A percentile compares a stretch with the other conserved stretches of the same genome.
phyloP scores from a whole-genome alignment of 176 grass and related monocot genomes.

The Poa pratensis region DNA sequence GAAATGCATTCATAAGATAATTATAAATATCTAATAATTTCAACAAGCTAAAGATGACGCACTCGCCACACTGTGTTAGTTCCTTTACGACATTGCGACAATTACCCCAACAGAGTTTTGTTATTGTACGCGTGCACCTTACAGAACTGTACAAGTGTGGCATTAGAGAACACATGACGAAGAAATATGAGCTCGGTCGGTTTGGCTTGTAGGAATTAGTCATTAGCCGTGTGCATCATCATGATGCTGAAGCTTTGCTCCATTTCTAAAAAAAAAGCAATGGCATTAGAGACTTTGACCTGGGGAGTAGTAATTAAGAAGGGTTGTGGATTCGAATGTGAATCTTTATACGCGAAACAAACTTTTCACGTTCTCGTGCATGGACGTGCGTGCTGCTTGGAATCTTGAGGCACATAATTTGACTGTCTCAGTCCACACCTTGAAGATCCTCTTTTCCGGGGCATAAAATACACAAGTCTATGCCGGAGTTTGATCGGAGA shows the following conservation, averaged over 20 bases:
- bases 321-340: neutral
- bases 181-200: neutral
- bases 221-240: too few species aligned
- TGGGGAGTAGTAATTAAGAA: neutral
- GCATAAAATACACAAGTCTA: neutral
- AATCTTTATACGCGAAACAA: neutral
- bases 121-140: neutral
- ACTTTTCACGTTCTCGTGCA: neutral
- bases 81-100: neutral
- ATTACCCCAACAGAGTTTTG: neutral
- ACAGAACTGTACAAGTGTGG: neutral
- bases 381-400: constrained; percentile 26
- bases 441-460: neutral
- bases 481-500: neutral
- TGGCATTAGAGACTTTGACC: constrained; percentile 29
- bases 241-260: too few species aligned
- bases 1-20: too few species aligned
- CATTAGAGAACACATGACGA: neutral
- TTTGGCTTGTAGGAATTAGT: constrained; percentile 2
- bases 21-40: too few species aligned
- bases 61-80: too few species aligned
- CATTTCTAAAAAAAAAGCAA: too few species aligned
- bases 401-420: constrained; percentile 38
- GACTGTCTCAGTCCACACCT: constrained; percentile 23
- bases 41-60: too few species aligned